These are phyloP conservation scores for Kodamaea anthophila DNA, from an alignment of 1,139 yeast genomes.

Conservation along the genomic window DNA sequence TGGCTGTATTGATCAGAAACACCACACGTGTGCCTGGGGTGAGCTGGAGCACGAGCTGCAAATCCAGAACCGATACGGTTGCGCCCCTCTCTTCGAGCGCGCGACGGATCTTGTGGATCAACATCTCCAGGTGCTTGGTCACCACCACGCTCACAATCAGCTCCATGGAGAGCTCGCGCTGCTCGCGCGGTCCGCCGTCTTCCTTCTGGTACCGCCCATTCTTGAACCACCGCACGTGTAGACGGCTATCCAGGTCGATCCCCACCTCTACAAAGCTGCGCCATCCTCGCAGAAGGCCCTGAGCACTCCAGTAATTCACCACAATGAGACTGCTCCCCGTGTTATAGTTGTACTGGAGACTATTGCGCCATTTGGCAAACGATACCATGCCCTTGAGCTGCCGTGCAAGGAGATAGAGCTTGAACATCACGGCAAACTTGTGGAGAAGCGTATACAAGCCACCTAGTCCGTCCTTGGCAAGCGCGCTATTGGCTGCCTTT, in stretches of 20 bases:
- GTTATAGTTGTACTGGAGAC: constrained; percentile 59
- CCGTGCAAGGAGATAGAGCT: constrained; percentile 61
- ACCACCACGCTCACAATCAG: constrained; percentile 17
- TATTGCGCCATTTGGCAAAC: constrained; percentile 56
- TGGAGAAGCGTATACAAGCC: constrained; percentile 67
- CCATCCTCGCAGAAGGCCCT: constrained; percentile 31
- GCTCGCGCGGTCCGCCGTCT: not conserved
- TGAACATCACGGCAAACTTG: constrained; percentile 66
- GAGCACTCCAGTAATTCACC: constrained; percentile 66
- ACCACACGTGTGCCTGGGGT: constrained; percentile 32
- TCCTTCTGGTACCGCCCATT: constrained; percentile 36
- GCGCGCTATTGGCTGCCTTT: constrained; percentile 48
- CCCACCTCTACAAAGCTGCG: constrained; percentile 62
- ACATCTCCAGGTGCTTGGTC: constrained; percentile 33
- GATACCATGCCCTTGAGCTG: constrained; percentile 53
- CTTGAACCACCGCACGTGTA: constrained; percentile 64
- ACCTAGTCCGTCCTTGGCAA: constrained; percentile 46
- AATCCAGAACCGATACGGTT: not conserved
- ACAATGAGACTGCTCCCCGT: constrained; percentile 52
- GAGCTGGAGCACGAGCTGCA: constrained; percentile 30
- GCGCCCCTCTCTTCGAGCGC: constrained; percentile 3
- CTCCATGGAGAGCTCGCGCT: constrained; percentile 9
- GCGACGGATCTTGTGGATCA: constrained; percentile 4
- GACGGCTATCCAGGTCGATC: constrained; percentile 43
- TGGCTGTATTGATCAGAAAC: constrained; percentile 40